These are phyloP conservation scores for Ascobolus immersus DNA, from an alignment of 495 filamentous ascomycete genomes.

Conservation along the genomic window DNA sequence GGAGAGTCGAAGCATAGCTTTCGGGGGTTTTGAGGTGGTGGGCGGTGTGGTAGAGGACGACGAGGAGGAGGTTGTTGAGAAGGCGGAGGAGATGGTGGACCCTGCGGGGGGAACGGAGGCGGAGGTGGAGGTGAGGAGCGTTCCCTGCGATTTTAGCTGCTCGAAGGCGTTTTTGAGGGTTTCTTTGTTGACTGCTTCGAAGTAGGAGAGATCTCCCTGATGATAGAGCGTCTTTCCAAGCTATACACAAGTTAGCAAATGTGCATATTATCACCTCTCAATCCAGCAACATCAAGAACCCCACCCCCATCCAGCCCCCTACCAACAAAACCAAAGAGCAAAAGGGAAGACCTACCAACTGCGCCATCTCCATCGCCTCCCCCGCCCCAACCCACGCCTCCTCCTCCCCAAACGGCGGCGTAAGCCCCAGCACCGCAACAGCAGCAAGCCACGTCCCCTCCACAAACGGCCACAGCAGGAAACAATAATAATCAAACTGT, in stretches of 20 bases:
- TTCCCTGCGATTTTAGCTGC: constrained; percentile 74
- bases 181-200: constrained; percentile 95
- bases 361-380: constrained; percentile 56
- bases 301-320: too few relatives aligned
- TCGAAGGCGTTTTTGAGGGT: constrained; percentile 78
- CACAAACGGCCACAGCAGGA: constrained; percentile 93
- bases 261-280: too few relatives aligned
- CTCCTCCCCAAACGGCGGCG: constrained; percentile 36
- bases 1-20: constrained; percentile 36
- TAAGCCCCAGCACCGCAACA: constrained; percentile 60
- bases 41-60: constrained; percentile 1
- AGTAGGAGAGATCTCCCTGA: constrained; percentile 87
- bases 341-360: constrained; percentile 31
- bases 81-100: too few relatives aligned
- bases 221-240: constrained; percentile 93
- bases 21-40: constrained; percentile 20
- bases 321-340: too few relatives aligned
- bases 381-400: constrained; percentile 55
- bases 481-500: constrained; percentile 96
- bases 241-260: constrained; percentile 23
- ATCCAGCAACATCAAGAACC: too few relatives aligned
- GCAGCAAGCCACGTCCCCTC: constrained; percentile 79
- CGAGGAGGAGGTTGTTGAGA: too few relatives aligned
- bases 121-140: constrained; percentile 29
- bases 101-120: neutral